These are phyloP conservation scores for Paramyrothecium roridum DNA, from an alignment of 2,329 filamentous ascomycete species.

Conservation along the genomic window DNA sequence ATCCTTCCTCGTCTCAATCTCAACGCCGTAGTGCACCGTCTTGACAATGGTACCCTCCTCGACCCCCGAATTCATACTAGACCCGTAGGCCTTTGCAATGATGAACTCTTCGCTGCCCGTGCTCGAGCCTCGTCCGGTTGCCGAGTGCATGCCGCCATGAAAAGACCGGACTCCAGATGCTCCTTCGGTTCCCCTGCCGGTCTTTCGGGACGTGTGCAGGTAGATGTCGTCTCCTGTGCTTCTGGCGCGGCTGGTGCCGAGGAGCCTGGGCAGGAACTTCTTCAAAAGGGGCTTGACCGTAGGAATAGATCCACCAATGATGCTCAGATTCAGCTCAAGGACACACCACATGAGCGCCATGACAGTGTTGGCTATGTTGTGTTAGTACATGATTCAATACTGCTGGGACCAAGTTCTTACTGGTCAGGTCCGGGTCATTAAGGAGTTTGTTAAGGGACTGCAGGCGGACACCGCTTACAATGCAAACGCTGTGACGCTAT, in stretches of 20 bases:
- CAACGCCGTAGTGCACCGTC: neutral
- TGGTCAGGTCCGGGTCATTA: constrained; percentile 5
- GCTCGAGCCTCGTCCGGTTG: neutral
- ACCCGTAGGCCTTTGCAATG: neutral
- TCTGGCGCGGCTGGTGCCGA: constrained; percentile 2
- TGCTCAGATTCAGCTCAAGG: constrained; percentile 10
- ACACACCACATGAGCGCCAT: constrained; percentile 9
- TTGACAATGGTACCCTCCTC: neutral
- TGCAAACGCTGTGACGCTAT: constrained; percentile 5
- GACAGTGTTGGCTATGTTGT: constrained; percentile 7
- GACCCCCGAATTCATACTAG: neutral
- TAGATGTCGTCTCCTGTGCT: constrained; percentile 3
- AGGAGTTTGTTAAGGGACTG: constrained; percentile 7
- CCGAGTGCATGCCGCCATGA: neutral
- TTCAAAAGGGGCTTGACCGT: constrained; percentile 8
- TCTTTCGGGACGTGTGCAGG: constrained; percentile 2
- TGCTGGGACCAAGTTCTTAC: neutral
- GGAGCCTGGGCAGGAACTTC: constrained; percentile 5
- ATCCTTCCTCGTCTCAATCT: neutral
- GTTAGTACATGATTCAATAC: constrained; percentile 1
- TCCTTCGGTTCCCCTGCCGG: neutral
- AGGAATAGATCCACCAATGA: constrained; percentile 8
- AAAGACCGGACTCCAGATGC: neutral
- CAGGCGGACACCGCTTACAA: constrained; percentile 5
- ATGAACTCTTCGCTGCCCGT: constrained; percentile 8